Base-by-base conservation (phyloP, 495 filamentous ascomycete genomes). In the Penicillium soppii region DNA sequence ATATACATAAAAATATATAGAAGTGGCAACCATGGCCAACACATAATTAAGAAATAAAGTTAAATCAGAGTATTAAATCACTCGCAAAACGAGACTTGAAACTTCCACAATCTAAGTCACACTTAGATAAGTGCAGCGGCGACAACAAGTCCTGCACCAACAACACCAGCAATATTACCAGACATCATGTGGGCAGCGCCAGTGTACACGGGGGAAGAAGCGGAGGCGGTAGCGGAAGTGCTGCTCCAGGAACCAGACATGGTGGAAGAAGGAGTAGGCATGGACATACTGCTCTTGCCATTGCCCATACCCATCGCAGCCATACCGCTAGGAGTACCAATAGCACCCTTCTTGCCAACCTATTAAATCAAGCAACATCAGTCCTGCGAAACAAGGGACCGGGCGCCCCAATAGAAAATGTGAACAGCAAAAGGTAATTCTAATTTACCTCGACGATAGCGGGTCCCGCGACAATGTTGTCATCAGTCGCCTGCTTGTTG, bases 391-490 rank as follows among this genome's bases (percentile, higher is more conserved):
- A 12, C 13, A 23, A 9, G 15, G 50, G 46, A 27, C 46, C 23
- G 45, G 50, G 16, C 43, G 38, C 49, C 49, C 43, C 40, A 53
- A 53, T 32, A 52, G 38, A 33, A 35, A 57, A 19, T 33, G 43
- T 43, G 49, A 57, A 41, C 43, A 40, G 27, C 39, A 45, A 13
- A 36, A 10, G 12, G 4, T 43, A 42, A 48, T 46, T n/a, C 10
- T 42, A 53, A 40, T 33, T 54, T 59, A 69, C 66, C 51, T 72
- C 69, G 32, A 72, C 35, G 32, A 72, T 66, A 27, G 65, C 68
- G 6, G 69, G 69, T 2, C 69, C 69, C 23, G 65, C 66, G 25
- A 72, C 33, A 20, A 71, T 62, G 27, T 62, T 63, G 23, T 52
- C 42, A 50, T 72, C 69, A 9, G 47, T 62, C 3, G 47, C 59